Base-by-base conservation (phyloP, 257 asterid genomes). In the Ocimum tenuiflorum region DNA sequence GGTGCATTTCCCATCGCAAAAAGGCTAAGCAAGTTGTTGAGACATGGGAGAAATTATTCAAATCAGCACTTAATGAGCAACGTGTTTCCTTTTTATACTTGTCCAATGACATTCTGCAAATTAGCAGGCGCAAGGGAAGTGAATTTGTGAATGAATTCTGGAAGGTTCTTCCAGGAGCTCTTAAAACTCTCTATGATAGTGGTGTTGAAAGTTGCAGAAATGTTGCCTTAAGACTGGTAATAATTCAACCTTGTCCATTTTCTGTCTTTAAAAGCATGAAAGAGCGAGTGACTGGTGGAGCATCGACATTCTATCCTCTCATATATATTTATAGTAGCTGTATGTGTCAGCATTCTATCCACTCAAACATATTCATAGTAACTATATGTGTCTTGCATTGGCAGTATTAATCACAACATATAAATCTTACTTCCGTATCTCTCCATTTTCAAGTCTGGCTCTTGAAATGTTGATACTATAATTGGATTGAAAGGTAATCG, bases 81-180 rank as follows among this genome's bases (percentile, higher is more conserved):
- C 89, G 82, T 42, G 89, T 94, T 78, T 78, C 97, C 29, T 82
- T 90, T 52, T 78, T 94, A 60, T 94, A 83, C 79, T 80, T 90
- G 75, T 82, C 95, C 64, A 94, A 94, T 81, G 99, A 94, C 63
- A 86, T 90, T 73, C 85, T 94, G 79, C 99, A 94, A 79, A 94
- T 88, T 50, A 94, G 99, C 78, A 80, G 99, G 81, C 95, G 99
- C 63, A 88, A 81, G 72, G 99, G 99, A 62, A 90, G 87, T 64
- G 99, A 94, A 73, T 94, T 81, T 78, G 96, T 94, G 67, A 94
- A 86, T 73, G 99, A 94, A 71, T 94, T 86, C 74, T 94, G 96
- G 99, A 94, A 90, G 83, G 90, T 86, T 79, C 94, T 94, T 61
- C 97, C 97, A 7, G 66, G 79, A 22, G 79, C 87, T 57, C 84